Evolutionary conservation across 305 asterid species (phyloP).

Genomic region (Nicotiana rustica): DNA sequence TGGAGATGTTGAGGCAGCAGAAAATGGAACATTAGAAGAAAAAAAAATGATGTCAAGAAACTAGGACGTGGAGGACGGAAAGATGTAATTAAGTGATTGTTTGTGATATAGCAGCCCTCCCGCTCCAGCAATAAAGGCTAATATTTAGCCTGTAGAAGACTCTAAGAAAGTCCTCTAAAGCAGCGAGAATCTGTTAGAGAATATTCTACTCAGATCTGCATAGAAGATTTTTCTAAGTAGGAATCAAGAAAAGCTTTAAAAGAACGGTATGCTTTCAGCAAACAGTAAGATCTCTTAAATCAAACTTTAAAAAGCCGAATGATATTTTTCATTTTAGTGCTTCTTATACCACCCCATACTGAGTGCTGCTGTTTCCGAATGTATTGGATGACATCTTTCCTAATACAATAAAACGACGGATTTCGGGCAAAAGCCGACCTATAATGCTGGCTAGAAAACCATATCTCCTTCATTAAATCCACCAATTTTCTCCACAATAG

Average conservation of each 20-base stretch:
- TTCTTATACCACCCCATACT: not conserved
- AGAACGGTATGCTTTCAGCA: slow-evolving; percentile 6
- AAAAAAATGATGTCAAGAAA: not conserved
- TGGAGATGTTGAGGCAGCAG: slow-evolving; percentile 10
- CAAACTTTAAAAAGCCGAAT: not conserved
- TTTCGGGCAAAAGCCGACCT: too few relatives aligned
- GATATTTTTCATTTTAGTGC: not conserved
- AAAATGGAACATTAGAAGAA: not conserved
- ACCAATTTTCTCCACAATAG: not conserved
- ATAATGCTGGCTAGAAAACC: not conserved
- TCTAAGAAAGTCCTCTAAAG: slow-evolving; percentile 17
- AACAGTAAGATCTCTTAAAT: not conserved
- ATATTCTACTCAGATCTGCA: not conserved
- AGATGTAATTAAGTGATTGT: not conserved
- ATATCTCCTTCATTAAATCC: not conserved
- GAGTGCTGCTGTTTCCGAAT: too few relatives aligned
- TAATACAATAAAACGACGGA: too few relatives aligned
- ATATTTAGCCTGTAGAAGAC: not conserved
- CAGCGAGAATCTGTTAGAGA: slow-evolving; percentile 16
- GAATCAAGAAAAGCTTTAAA: not conserved
- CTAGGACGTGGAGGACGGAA: not conserved
- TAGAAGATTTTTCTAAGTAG: not conserved
- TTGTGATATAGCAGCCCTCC: not conserved
- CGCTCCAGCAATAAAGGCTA: not conserved
- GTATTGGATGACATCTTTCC: too few relatives aligned